Evolutionary conservation across 1,139 yeast genomes (phyloP).

Genomic region (Insectozyma bohioensis): DNA sequence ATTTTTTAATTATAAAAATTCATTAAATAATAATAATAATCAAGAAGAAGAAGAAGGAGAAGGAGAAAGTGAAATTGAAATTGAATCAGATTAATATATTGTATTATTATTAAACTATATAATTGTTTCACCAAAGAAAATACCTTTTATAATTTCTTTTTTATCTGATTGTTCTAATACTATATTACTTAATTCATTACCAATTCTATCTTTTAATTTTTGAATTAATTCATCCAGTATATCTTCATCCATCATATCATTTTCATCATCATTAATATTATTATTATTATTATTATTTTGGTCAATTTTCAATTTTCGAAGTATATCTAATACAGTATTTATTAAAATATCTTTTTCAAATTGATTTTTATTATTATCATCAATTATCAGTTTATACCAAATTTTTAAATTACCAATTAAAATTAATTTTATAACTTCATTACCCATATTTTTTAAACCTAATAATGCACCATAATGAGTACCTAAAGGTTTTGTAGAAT

Average conservation of each 20-base stretch:
- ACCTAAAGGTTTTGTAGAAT: conserved; percentile 72
- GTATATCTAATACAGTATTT: conserved; percentile 53
- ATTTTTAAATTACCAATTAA: conserved; percentile 80
- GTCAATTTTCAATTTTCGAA: conserved; percentile 45
- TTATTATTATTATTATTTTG: background rate
- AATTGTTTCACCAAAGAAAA: conserved; percentile 69
- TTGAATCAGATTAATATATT: no score
- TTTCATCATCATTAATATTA: conserved; percentile 14
- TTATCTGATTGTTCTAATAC: conserved; percentile 56
- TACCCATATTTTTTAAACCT: conserved; percentile 82
- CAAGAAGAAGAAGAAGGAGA: no score
- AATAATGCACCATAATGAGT: conserved; percentile 91
- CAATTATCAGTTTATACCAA: conserved; percentile 66
- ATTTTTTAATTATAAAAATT: background rate
- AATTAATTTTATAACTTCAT: conserved; percentile 83
- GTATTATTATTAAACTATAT: no score
- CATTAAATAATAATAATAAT: conserved; percentile 9
- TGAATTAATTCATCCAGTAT: conserved; percentile 44
- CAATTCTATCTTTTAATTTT: conserved; percentile 58
- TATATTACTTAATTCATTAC: conserved; percentile 53
- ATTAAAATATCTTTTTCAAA: conserved; percentile 48
- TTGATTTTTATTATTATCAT: conserved; percentile 30
- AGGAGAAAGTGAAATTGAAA: no score
- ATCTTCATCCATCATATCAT: conserved; percentile 33
- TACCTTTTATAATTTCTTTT: conserved; percentile 58